phyloP scores from a whole-genome alignment of 2,329 filamentous ascomycete genomes.

The Colletotrichum karsti region DNA sequence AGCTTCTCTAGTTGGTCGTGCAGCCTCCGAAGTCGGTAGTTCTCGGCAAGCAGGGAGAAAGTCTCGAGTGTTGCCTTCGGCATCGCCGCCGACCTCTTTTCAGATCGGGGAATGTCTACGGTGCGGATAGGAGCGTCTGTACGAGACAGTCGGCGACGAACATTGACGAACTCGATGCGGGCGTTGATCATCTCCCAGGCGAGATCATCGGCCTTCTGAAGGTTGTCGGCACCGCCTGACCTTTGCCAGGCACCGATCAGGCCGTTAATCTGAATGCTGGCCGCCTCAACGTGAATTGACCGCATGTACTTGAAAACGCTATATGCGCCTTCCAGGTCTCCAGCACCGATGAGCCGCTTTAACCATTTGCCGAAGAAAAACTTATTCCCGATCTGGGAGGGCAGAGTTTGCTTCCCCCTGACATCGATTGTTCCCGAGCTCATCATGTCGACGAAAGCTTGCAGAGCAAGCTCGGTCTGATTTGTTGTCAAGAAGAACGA shows the following conservation, averaged over 20 bases:
- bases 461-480: conserved; percentile 72
- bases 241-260: conserved; percentile 83
- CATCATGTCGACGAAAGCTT: conserved; percentile 92
- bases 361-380: conserved; percentile 92
- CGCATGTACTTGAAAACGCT: conserved; percentile 82
- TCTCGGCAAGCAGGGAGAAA: conserved; percentile 77
- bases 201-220: conserved; percentile 71
- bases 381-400: conserved; percentile 68
- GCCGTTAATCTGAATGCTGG: conserved; percentile 82
- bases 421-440: conserved; percentile 64
- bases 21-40: conserved; percentile 72
- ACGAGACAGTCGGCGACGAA: conserved; percentile 44
- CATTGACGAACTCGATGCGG: conserved; percentile 70
- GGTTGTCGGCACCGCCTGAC: conserved; percentile 60
- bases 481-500: conserved; percentile 74
- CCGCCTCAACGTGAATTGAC: conserved; percentile 71
- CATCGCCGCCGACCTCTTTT: conserved; percentile 35
- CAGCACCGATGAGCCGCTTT: conserved; percentile 80
- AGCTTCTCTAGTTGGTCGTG: conserved; percentile 66
- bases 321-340: conserved; percentile 74
- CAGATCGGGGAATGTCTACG: conserved; percentile 23
- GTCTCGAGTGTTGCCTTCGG: conserved; percentile 78
- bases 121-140: conserved; percentile 38
- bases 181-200: conserved; percentile 81
- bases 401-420: conserved; percentile 50